Evolutionary conservation across 2,329 filamentous ascomycete species (phyloP).

Genomic region (Aspergillus niger): DNA sequence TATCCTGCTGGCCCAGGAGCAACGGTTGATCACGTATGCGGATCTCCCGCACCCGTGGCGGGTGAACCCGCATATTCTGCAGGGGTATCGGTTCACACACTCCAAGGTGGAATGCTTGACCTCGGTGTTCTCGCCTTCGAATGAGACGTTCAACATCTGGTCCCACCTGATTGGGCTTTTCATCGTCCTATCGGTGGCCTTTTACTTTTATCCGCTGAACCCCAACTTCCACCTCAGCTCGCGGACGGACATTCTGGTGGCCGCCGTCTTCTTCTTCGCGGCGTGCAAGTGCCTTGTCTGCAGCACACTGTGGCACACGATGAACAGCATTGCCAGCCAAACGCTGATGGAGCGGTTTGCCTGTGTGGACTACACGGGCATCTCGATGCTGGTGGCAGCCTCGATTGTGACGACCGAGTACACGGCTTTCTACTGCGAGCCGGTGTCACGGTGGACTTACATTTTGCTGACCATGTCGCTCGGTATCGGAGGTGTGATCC

Average conservation of each 20-base stretch:
- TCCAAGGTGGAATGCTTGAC: slow-evolving; percentile 85
- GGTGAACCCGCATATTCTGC: slow-evolving; percentile 89
- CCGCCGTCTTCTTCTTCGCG: slow-evolving; percentile 92
- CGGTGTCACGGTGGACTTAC: slow-evolving; percentile 80
- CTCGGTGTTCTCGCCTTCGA: slow-evolving; percentile 81
- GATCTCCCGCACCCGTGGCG: slow-evolving; percentile 91
- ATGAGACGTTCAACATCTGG: slow-evolving; percentile 98
- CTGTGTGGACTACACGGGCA: slow-evolving; percentile 97
- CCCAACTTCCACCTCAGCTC: slow-evolving; percentile 84
- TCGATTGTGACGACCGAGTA: slow-evolving; percentile 99
- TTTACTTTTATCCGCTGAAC: slow-evolving; percentile 92
- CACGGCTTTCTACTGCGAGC: slow-evolving; percentile 98
- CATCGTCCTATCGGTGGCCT: slow-evolving; percentile 81
- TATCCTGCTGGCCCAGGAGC: slow-evolving; percentile 71
- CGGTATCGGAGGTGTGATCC: slow-evolving; percentile 81
- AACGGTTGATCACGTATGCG: slow-evolving; percentile 83
- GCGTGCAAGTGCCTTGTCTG: slow-evolving; percentile 93
- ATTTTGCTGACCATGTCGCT: slow-evolving; percentile 78
- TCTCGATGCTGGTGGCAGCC: slow-evolving; percentile 86
- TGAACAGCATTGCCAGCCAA: slow-evolving; percentile 93
- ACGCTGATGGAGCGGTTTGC: slow-evolving; percentile 90
- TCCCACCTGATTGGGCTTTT: slow-evolving; percentile 88
- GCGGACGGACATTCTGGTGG: slow-evolving; percentile 85
- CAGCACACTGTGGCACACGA: slow-evolving; percentile 97
- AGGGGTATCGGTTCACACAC: slow-evolving; percentile 90